A percentile compares a stretch with the other conserved stretches of the same genome.
Conservation (phyloP, 345 rosid genomes). For the Raphanus raphanistrum region DNA sequence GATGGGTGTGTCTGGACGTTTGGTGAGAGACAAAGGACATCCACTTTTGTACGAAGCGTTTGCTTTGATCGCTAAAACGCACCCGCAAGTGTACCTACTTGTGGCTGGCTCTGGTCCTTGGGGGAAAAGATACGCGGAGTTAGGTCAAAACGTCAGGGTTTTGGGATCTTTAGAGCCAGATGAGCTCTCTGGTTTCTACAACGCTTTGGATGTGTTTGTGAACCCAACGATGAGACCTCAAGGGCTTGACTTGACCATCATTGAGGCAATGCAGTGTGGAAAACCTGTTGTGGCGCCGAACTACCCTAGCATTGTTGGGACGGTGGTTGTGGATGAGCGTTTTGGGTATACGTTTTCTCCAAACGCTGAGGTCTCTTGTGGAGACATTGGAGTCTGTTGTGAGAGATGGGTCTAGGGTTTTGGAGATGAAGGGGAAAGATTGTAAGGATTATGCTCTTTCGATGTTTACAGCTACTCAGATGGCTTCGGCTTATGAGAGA, state of each 20-base stretch:
- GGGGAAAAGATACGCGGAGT: conserved; percentile 56
- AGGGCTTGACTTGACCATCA: conserved; percentile 66
- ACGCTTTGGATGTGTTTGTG: conserved; percentile 66
- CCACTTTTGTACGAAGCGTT: conserved; percentile 65
- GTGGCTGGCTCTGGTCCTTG: conserved; percentile 85
- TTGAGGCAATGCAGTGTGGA: conserved; percentile 80
- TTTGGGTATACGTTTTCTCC: conserved; percentile 70
- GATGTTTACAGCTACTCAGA: conserved; percentile 63
- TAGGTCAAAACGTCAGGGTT: conserved; percentile 57
- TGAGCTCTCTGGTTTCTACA: conserved; percentile 59
- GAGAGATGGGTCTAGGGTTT: conserved; percentile 48
- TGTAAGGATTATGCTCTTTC: conserved; percentile 49
- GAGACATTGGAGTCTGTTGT: conserved; percentile 54
- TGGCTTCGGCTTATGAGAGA: conserved; percentile 78
- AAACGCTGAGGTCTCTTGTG: conserved; percentile 58
- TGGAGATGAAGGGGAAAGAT: conserved; percentile 54
- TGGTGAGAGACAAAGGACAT: conserved; percentile 80
- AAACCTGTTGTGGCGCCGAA: conserved; percentile 66
- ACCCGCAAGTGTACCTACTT: conserved; percentile 47
- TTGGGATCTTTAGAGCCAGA: conserved; percentile 56
- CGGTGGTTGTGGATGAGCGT: conserved; percentile 53
- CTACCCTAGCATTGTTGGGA: conserved; percentile 72
- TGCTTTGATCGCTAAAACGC: conserved; percentile 35
- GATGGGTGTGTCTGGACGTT: conserved; percentile 73
- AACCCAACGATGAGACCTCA: conserved; percentile 75